These are phyloP conservation scores for Arxiozyma heterogenica DNA, from an alignment of 1,139 yeast genomes.

Conservation along the genomic window DNA sequence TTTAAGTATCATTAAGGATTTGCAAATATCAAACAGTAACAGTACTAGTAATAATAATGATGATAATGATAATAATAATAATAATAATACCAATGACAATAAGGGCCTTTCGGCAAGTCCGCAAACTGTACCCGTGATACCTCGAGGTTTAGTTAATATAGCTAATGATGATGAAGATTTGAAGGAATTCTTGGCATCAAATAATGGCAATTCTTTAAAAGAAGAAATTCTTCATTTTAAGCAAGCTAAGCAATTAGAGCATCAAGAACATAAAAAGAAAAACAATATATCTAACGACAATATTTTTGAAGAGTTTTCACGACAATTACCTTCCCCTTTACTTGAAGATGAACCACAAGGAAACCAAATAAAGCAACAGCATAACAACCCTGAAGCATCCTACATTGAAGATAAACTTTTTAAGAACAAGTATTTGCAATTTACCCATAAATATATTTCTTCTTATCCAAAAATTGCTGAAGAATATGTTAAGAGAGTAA, in stretches of 20 bases:
- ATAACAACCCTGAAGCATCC: conserved; percentile 4
- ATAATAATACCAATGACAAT: neutral
- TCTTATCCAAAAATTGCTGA: conserved; percentile 30
- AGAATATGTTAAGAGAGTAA: conserved; percentile 27
- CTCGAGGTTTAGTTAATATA: conserved; percentile 1
- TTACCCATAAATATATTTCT: conserved; percentile 28
- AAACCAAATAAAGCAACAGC: neutral
- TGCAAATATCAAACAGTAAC: conserved; percentile 22
- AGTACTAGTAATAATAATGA: conserved; percentile 6
- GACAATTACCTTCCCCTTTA: neutral
- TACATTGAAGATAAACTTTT: conserved; percentile 15
- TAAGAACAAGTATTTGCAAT: conserved; percentile 21
- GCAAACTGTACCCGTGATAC: neutral
- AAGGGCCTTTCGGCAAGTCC: neutral
- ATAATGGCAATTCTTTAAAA: conserved; percentile 22
- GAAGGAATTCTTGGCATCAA: conserved; percentile 21
- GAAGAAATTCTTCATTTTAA: conserved; percentile 30
- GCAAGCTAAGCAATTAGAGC: conserved; percentile 16
- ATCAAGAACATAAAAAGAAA: conserved; percentile 2
- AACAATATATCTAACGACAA: neutral
- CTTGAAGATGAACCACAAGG: neutral
- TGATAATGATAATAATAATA: conserved; percentile 2
- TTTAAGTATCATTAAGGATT: conserved; percentile 28
- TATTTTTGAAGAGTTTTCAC: neutral
- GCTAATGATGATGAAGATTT: conserved; percentile 11